Conservation (phyloP, 2,329 filamentous ascomycete species). For the Fragosphaeria purpurea region DNA sequence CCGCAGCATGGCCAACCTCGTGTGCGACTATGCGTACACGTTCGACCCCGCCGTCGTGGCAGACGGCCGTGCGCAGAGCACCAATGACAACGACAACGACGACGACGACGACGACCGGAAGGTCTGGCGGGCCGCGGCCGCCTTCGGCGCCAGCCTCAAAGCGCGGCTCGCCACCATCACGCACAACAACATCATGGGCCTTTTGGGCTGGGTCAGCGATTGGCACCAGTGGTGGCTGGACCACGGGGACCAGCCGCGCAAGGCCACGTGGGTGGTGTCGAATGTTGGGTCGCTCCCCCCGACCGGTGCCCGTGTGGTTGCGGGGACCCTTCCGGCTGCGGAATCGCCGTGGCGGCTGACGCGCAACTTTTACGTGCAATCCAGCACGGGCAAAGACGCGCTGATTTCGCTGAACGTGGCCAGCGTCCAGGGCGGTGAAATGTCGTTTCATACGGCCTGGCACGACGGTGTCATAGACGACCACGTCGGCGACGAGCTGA, state of each 20-base stretch:
- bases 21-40: conserved; percentile 25
- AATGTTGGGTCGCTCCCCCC: conserved; percentile 37
- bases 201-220: conserved; percentile 34
- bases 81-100: background rate
- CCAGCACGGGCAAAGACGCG: conserved; percentile 31
- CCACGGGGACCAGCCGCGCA: conserved; percentile 32
- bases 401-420: conserved; percentile 36
- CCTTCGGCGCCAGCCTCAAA: conserved; percentile 25
- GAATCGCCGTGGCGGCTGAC: conserved; percentile 26
- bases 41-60: conserved; percentile 18
- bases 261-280: conserved; percentile 39
- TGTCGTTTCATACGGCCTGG: conserved; percentile 38
- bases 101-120: conserved; percentile 17
- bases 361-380: conserved; percentile 40
- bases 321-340: background rate
- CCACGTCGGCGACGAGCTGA: conserved; percentile 26
- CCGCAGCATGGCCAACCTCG: conserved; percentile 28
- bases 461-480: conserved; percentile 34
- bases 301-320: background rate
- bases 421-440: conserved; percentile 30
- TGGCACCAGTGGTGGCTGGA: conserved; percentile 29
- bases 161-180: conserved; percentile 25
- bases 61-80: conserved; percentile 14
- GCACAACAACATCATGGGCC: conserved; percentile 30
- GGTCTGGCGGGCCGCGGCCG: conserved; percentile 33